Percentiles rank a stretch among this genome's conserved stretches.
These are phyloP conservation scores for Cadophora sp. DNA, from an alignment of 2,329 filamentous ascomycete species.

Conservation along the genomic window DNA sequence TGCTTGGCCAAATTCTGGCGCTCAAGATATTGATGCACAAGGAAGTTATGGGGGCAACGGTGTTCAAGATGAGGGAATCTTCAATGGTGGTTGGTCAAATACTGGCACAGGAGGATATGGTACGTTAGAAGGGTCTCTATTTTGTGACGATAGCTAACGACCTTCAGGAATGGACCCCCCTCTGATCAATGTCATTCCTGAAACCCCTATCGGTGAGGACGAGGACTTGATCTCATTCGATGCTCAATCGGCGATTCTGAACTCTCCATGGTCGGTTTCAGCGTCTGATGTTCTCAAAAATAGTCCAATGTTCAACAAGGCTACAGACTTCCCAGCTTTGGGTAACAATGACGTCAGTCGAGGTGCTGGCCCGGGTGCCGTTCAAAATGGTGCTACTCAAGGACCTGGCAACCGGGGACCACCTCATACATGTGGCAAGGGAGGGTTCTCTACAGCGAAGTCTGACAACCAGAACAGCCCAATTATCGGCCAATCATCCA, in stretches of 20 bases:
- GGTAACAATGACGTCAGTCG: not conserved
- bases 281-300: not conserved
- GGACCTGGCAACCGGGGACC: not conserved
- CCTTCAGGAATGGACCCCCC: not conserved
- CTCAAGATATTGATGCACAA: not conserved
- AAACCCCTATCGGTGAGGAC: slow-evolving; percentile 10
- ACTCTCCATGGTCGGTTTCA: slow-evolving; percentile 16
- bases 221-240: slow-evolving; percentile 29
- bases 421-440: too few species aligned
- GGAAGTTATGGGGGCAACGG: not conserved
- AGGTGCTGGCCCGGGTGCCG: not conserved
- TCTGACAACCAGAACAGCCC: too few species aligned
- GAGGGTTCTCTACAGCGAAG: too few species aligned
- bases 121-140: not conserved
- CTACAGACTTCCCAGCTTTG: slow-evolving; percentile 9
- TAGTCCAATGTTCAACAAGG: not conserved
- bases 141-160: not conserved
- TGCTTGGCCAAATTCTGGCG: too few species aligned
- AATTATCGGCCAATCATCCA: too few species aligned
- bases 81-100: not conserved
- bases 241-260: slow-evolving; percentile 13
- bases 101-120: not conserved
- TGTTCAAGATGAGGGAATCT: not conserved
- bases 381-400: not conserved
- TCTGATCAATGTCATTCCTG: not conserved